Conservation (phyloP, 2,329 filamentous ascomycete species). For the Eurotiales sp. region DNA sequence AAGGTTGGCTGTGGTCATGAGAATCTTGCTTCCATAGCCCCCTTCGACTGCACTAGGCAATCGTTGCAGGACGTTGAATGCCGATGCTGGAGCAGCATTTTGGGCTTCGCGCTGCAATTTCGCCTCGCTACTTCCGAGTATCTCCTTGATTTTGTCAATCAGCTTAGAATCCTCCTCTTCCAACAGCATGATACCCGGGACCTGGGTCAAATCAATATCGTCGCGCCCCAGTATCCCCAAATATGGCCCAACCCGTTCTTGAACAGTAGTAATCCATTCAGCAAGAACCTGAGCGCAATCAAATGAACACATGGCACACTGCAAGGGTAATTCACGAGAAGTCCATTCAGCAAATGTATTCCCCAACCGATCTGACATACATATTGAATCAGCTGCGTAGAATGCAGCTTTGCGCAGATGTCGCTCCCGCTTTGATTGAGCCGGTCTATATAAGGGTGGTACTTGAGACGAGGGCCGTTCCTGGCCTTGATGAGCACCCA, state of each 20-base stretch:
- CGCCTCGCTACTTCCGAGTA: conserved; percentile 70
- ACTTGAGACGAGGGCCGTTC: conserved; percentile 29
- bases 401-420: conserved; percentile 92
- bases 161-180: conserved; percentile 90
- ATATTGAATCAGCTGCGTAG: conserved; percentile 86
- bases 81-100: conserved; percentile 51
- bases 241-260: conserved; percentile 88
- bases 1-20: conserved; percentile 80
- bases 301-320: conserved; percentile 87
- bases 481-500: conserved; percentile 34
- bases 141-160: conserved; percentile 74
- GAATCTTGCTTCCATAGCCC: conserved; percentile 79
- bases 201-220: conserved; percentile 70
- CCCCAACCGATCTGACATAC: conserved; percentile 81
- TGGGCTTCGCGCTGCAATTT: conserved; percentile 67
- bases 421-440: conserved; percentile 68
- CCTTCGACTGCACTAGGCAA: conserved; percentile 59
- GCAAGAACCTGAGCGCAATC: conserved; percentile 92
- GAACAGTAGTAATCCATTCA: conserved; percentile 89
- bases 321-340: conserved; percentile 79
- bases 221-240: conserved; percentile 83
- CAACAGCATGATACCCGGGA: conserved; percentile 83
- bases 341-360: conserved; percentile 81
- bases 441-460: conserved; percentile 31
- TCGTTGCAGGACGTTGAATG: conserved; percentile 48